Percentiles rank a stretch among this genome's conserved stretches.
phyloP scores from a whole-genome alignment of 495 filamentous ascomycete species.

The Hypoxylon intermedium region DNA sequence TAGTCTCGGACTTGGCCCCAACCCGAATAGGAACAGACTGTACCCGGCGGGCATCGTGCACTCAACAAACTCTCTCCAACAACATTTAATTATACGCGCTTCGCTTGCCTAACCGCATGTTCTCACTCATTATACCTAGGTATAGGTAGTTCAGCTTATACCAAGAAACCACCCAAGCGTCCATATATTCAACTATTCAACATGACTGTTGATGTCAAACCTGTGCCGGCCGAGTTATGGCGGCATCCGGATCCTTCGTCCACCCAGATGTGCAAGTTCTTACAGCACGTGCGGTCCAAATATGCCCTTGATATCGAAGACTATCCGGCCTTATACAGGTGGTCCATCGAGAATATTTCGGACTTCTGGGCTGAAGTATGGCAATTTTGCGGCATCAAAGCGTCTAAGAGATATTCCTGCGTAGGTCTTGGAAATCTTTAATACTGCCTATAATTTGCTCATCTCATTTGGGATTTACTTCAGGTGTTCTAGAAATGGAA shows the following conservation, averaged over 20 bases:
- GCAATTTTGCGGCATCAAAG: conserved; percentile 76
- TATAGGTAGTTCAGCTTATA: no score
- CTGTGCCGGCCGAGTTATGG: conserved; percentile 65
- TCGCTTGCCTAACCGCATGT: no score
- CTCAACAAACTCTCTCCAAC: conserved; percentile 7
- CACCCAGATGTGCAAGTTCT: conserved; percentile 75
- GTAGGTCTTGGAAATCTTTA: conserved; percentile 50
- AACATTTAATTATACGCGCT: neutral
- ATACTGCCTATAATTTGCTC: no score
- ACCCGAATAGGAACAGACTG: no score
- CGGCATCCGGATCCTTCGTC: conserved; percentile 68
- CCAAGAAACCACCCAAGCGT: no score
- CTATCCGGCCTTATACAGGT: conserved; percentile 77
- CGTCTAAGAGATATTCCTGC: conserved; percentile 66
- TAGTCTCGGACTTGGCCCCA: no score
- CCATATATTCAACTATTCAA: neutral
- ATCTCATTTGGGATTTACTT: no score
- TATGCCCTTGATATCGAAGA: conserved; percentile 65
- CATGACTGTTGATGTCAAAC: conserved; percentile 39
- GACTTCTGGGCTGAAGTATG: conserved; percentile 88
- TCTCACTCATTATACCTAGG: neutral
- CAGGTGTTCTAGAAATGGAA: no score
- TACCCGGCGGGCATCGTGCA: neutral
- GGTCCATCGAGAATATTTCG: conserved; percentile 79
- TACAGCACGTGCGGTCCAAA: conserved; percentile 70